These are phyloP conservation scores for Ceratocystis ficicola DNA, from an alignment of 2,329 filamentous ascomycete species.

Conservation along the genomic window DNA sequence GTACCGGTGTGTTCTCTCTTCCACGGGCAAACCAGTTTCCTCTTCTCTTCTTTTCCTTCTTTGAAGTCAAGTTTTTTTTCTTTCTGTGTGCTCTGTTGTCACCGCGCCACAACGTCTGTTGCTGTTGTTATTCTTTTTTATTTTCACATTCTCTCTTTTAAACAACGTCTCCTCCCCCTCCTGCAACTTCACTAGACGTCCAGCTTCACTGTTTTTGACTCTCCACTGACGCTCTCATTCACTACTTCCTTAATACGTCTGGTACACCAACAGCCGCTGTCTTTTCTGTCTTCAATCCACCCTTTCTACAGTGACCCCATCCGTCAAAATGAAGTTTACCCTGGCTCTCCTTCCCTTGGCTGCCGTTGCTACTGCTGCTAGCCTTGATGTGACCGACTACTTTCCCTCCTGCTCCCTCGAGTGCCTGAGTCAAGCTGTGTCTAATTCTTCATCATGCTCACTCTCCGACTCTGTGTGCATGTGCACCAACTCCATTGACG, in stretches of 20 bases:
- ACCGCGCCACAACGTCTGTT: background rate
- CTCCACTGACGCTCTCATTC: background rate
- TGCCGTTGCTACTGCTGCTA: conserved; percentile 30
- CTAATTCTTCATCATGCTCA: conserved; percentile 28
- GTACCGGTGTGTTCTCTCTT: background rate
- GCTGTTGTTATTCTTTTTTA: background rate
- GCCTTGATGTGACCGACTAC: conserved; percentile 27
- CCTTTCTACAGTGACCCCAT: background rate
- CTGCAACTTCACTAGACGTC: background rate
- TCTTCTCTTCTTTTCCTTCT: background rate
- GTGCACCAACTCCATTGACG: conserved; percentile 31
- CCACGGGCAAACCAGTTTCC: background rate
- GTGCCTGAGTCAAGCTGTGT: conserved; percentile 30
- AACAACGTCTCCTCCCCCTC: background rate
- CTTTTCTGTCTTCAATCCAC: background rate
- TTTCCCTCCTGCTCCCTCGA: conserved; percentile 32
- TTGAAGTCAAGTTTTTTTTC: background rate
- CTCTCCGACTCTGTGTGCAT: conserved; percentile 27
- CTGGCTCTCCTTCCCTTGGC: conserved; percentile 29
- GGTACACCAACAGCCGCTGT: background rate
- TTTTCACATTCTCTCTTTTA: background rate
- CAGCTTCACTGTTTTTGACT: background rate
- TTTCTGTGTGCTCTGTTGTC: background rate
- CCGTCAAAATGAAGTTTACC: conserved; percentile 32
- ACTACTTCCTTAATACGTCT: background rate